Evolutionary conservation across 2,329 filamentous ascomycete genomes (phyloP), one percentile per base, ranked within the genome.

Genomic region (Apiospora sp.): DNA sequence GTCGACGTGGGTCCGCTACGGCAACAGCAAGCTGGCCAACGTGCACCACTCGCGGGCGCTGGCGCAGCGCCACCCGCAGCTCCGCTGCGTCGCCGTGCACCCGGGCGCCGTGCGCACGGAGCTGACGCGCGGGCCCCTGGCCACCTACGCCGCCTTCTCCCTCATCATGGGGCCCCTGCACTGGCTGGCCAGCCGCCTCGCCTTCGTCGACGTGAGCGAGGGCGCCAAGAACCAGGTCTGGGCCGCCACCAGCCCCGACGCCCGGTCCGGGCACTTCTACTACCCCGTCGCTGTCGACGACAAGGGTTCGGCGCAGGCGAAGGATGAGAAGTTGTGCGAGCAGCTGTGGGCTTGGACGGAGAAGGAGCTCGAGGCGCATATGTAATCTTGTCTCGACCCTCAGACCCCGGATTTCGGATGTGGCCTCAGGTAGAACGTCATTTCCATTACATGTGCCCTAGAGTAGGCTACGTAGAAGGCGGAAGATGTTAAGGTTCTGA

Each of bases 21-120:
- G 81, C n/a, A 81, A 82, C 1, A 85, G 83, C 69, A 87, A 86
- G 75, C 80, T 81, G 0, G 84, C 83, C 22, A 86, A 86, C 71
- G 81, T 84, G 70, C 76, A 84, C 48, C 85, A 85, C 72, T 82
- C 83, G 10, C 73, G 80, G 0, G 83, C 84, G 72, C 77, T 86
- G 7, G 83, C 83, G 8, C 80, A 82, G 19, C 82, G 82, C 7
- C 80, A 83, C 73, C 82, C 82, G 0, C 77, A 81, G 37, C 78
- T 84, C 24, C 79, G 80, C 37, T 81, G 81, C 14, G 81, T 86
- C 12, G 81, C 84, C 2, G 75, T 86, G 6, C 85, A 87, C 67
- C 85, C 85, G 0, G 85, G 85, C 3, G 74, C 81, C 16, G 44
- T 64, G 16, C 13, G 6, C 41, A 64, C 69, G 54, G 69, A 67